Conservation (phyloP, 2,329 filamentous ascomycete genomes). For the Hypoxylon sp. region DNA sequence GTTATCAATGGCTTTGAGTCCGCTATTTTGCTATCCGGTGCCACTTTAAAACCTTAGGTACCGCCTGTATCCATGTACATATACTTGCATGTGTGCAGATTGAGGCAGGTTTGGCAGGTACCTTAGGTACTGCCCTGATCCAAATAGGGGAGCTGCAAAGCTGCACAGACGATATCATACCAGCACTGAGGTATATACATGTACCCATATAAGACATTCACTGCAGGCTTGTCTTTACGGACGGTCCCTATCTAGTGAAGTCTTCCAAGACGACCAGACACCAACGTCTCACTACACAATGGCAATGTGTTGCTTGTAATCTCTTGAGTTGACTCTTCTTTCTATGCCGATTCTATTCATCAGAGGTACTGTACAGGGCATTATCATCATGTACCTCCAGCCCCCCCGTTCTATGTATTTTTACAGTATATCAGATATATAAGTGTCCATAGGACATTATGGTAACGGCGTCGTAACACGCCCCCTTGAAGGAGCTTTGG, state of each 20-base stretch:
- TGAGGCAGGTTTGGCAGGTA: slow-evolving; percentile 19
- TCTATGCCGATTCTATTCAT: slow-evolving; percentile 10
- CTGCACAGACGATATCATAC: no score
- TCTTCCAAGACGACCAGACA: no score
- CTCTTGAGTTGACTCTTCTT: slow-evolving; percentile 14
- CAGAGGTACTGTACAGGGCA: slow-evolving; percentile 13
- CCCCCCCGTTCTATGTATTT: not conserved
- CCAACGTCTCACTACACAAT: not conserved
- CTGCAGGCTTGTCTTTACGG: no score
- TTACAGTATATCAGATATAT: slow-evolving; percentile 3
- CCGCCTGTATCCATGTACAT: slow-evolving; percentile 9
- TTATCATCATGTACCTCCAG: slow-evolving; percentile 10
- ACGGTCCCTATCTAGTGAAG: not conserved
- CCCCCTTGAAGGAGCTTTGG: not conserved
- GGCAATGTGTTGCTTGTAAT: not conserved
- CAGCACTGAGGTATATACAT: no score
- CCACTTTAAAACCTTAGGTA: slow-evolving; percentile 12
- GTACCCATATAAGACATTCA: no score
- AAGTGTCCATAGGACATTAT: not conserved
- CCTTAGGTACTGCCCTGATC: not conserved
- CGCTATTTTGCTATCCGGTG: slow-evolving; percentile 2
- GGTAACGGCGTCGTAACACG: no score
- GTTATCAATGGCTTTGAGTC: slow-evolving; percentile 33
- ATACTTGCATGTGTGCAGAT: no score
- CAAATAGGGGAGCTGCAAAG: not conserved